A percentile compares a stretch with the other conserved stretches of the same genome.
Evolutionary conservation across 2,329 filamentous ascomycete species (phyloP).

Genomic region (Ceratocystis cubensis): DNA sequence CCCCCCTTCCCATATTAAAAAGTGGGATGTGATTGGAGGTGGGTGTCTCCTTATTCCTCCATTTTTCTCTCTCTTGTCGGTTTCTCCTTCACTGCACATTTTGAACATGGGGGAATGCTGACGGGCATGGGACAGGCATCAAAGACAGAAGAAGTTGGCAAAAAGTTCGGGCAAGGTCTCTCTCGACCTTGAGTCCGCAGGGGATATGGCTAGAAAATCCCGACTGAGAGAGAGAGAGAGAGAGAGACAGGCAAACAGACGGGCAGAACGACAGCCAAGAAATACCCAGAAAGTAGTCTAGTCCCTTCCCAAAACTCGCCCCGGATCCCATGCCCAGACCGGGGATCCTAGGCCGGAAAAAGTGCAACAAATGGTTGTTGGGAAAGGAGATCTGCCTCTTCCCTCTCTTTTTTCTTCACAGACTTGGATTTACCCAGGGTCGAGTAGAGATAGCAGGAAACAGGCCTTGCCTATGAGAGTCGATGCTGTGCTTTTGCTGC

Average conservation of each 20-base stretch:
- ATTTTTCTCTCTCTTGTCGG: neutral
- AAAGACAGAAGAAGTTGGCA: neutral
- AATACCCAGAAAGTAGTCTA: neutral
- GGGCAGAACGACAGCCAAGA: neutral
- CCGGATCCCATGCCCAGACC: neutral
- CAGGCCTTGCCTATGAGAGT: too few relatives aligned
- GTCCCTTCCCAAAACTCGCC: neutral
- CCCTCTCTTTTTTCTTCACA: neutral
- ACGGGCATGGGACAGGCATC: neutral
- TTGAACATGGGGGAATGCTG: neutral
- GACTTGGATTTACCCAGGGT: neutral
- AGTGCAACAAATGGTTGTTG: neutral
- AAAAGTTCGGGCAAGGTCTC: neutral
- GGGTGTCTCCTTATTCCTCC: neutral
- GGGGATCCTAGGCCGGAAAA: conserved; percentile 2
- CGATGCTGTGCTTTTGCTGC: neutral
- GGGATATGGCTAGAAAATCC: neutral
- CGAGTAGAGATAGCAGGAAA: neutral
- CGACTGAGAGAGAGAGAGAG: neutral
- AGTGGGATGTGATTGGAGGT: neutral
- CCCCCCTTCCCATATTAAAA: neutral
- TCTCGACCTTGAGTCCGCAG: neutral
- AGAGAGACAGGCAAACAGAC: neutral
- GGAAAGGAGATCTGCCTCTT: neutral
- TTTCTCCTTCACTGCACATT: neutral